A percentile compares a stretch with the other conserved stretches of the same genome.
These are phyloP conservation scores for Aristolochia contorta DNA, from an alignment of 164 flowering plant genomes.

Conservation along the genomic window DNA sequence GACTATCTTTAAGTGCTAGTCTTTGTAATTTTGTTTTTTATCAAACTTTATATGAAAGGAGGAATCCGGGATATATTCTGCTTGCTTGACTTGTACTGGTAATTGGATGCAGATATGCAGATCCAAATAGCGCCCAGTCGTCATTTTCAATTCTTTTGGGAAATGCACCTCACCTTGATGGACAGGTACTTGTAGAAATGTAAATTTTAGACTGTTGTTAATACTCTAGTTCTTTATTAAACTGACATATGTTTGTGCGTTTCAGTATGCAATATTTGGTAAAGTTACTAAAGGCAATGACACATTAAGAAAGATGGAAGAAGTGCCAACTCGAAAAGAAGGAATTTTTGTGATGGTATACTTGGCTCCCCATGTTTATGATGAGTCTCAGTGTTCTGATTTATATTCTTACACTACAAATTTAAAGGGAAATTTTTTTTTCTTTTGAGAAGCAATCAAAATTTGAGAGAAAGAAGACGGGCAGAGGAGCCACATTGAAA, in stretches of 20 bases:
- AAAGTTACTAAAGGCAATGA: constrained; percentile 91
- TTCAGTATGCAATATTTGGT: constrained; percentile 94
- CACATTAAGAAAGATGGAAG: constrained; percentile 79
- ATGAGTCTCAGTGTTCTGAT: too few relatives aligned
- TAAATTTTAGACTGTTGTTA: background rate
- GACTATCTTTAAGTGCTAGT: background rate
- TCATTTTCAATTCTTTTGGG: constrained; percentile 96
- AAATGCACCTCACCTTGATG: constrained; percentile 98
- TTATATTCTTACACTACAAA: too few relatives aligned
- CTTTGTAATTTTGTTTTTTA: too few relatives aligned
- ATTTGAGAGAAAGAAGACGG: too few relatives aligned
- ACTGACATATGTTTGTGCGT: constrained; percentile 1
- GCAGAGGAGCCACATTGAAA: too few relatives aligned
- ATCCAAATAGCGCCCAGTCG: constrained; percentile 78
- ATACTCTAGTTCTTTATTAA: constrained; percentile 1
- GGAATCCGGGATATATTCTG: background rate
- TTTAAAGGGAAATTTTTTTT: too few relatives aligned
- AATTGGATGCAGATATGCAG: constrained; percentile 37
- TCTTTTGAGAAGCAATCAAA: too few relatives aligned
- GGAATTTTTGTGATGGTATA: constrained; percentile 94
- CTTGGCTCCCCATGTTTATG: too few relatives aligned
- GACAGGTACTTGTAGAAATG: constrained; percentile 32
- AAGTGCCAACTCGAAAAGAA: constrained; percentile 79
- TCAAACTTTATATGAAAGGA: too few relatives aligned
- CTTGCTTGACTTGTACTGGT: background rate